Evolutionary conservation across 805 yeast genomes (phyloP).

Genomic region (Priceomyces carsonii): DNA sequence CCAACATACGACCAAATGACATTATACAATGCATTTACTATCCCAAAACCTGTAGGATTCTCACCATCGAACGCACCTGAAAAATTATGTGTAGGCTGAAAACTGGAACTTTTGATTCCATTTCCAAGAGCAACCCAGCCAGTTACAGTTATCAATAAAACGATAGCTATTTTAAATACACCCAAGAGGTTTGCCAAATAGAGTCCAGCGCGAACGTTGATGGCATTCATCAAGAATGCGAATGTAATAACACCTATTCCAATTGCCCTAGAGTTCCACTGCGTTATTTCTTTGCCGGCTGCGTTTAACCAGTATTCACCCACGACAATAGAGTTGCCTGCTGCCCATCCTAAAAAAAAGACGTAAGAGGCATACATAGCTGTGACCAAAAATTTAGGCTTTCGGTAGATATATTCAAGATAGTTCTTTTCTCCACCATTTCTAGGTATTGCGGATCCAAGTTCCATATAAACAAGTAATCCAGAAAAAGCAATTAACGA

Average conservation of each 20-base stretch:
- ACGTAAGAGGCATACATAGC: slow-evolving; percentile 66
- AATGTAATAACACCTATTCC: slow-evolving; percentile 75
- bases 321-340: slow-evolving; percentile 78
- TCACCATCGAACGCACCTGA: slow-evolving; percentile 55
- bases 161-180: slow-evolving; percentile 69
- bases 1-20: slow-evolving; percentile 87
- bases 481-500: slow-evolving; percentile 59
- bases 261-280: slow-evolving; percentile 78
- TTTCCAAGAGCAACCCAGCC: slow-evolving; percentile 87
- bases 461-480: slow-evolving; percentile 73
- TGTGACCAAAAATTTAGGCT: slow-evolving; percentile 69
- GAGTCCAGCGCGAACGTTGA: slow-evolving; percentile 65
- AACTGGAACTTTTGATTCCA: slow-evolving; percentile 51
- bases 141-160: slow-evolving; percentile 66
- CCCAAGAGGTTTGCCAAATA: slow-evolving; percentile 66
- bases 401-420: slow-evolving; percentile 66
- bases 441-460: slow-evolving; percentile 73
- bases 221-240: slow-evolving; percentile 62
- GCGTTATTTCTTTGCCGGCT: slow-evolving; percentile 63
- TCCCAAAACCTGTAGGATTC: slow-evolving; percentile 62
- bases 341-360: slow-evolving; percentile 81
- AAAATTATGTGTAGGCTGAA: slow-evolving; percentile 59
- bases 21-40: slow-evolving; percentile 74
- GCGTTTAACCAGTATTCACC: slow-evolving; percentile 79
- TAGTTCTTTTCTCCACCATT: slow-evolving; percentile 89